Conservation (phyloP, 306 rosid species). For the Coriaria nepalensis region DNA sequence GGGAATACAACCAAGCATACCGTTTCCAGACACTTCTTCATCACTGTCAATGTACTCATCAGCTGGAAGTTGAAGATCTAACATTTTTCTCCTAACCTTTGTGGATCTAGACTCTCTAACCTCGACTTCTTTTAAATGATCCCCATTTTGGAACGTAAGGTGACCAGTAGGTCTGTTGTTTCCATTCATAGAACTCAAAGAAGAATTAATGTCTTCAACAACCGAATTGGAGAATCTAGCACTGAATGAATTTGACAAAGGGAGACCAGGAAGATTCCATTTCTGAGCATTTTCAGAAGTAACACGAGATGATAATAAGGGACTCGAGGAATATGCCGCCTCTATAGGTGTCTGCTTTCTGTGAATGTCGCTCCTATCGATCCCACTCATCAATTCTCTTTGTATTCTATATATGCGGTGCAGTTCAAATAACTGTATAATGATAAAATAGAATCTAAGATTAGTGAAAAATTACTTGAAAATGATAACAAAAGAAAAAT, state of each 20-base stretch:
- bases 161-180: slow-evolving; percentile 7
- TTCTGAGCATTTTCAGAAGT: slow-evolving; percentile 15
- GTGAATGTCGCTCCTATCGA: slow-evolving; percentile 13
- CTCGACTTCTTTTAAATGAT: slow-evolving; percentile 7
- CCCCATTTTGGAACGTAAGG: slow-evolving; percentile 8
- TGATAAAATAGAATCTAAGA: background rate
- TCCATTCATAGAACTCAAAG: slow-evolving; percentile 14
- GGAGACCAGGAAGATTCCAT: slow-evolving; percentile 9
- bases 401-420: slow-evolving; percentile 37
- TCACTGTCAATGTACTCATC: slow-evolving; percentile 13
- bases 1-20: no score
- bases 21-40: background rate
- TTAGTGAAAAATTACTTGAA: background rate
- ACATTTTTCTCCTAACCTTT: slow-evolving; percentile 16
- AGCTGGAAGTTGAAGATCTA: slow-evolving; percentile 28
- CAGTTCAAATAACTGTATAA: slow-evolving; percentile 32
- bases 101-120: slow-evolving; percentile 4
- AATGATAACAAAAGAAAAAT: background rate
- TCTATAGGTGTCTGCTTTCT: slow-evolving; percentile 12
- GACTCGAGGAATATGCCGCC: slow-evolving; percentile 13
- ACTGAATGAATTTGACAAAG: slow-evolving; percentile 14
- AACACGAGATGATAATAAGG: slow-evolving; percentile 10
- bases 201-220: slow-evolving; percentile 16
- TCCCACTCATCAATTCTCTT: slow-evolving; percentile 30
- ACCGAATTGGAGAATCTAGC: slow-evolving; percentile 12